Evolutionary conservation across 2,329 filamentous ascomycete genomes (phyloP), one percentile per base, ranked within the genome.

Genomic region (Magnaporthiopsis poae): DNA sequence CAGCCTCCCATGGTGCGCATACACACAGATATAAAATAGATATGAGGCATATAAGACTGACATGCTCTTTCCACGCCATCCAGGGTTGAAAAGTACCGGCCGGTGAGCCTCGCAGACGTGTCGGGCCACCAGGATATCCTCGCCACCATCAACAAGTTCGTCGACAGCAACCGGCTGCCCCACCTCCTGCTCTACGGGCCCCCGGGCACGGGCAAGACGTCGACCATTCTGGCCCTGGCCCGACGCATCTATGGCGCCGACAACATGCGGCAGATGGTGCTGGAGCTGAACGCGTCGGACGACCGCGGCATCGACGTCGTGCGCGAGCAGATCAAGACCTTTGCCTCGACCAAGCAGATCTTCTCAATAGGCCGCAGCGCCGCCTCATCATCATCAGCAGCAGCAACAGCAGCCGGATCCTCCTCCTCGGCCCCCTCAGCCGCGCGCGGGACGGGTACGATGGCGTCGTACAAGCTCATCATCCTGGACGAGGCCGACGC

Each of bases 401-500:
- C 39, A 78, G 84, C 13, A 39, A 31, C 46, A 25, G 33, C 31
- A 27, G 27, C 61, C 2, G 36, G 7, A 8, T 27, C 56, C 13
- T 63, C 61, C 3, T 27, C 56, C 5, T 36, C 33, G 8, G 69
- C 29, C 29, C 67, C 71, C 9, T 69, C 70, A 3, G 62, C 66
- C 18, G 60, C 66, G 1, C 79, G 79, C 46, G 73, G 82, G 7
- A 68, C 75, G 29, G 73, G 79, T 39, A 79, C 84, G 15, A 78
- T 94, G 33, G 91, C 90, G 0, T 86, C 86, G 3, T 99, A 90
- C 82, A 99, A 99, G 81, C 87, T 99, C 71, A 98, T 99, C 75
- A 91, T 99, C 66, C 86, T 99, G 5, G 95, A 99, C 77, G 95
- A 99, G 81, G 95, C 95, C n/a, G 95, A 99, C 76, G 95, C 95